Percentiles rank a stretch among this genome's conserved stretches.
Conservation (phyloP, 2,329 filamentous ascomycete genomes). For the Rhinocladiella similis region DNA sequence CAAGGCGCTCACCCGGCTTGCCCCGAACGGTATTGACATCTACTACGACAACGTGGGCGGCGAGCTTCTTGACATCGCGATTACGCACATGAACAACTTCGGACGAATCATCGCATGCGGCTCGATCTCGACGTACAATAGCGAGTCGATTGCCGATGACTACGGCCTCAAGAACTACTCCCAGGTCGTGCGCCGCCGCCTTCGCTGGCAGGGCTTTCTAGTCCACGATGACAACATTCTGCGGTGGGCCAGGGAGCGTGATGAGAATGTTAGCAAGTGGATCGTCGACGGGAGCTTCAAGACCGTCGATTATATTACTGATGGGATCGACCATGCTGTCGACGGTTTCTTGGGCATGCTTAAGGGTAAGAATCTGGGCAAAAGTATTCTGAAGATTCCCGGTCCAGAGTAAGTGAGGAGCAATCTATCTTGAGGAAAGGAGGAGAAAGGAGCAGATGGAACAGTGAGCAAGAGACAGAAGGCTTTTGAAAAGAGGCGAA, state of each 20-base stretch:
- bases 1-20: slow-evolving; percentile 68
- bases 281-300: slow-evolving; percentile 74
- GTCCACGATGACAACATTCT: slow-evolving; percentile 65
- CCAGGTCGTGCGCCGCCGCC: no score
- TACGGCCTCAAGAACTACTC: slow-evolving; percentile 63
- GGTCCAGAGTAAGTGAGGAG: no score
- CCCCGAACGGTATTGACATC: slow-evolving; percentile 76
- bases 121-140: slow-evolving; percentile 70
- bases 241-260: slow-evolving; percentile 68
- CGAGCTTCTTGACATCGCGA: slow-evolving; percentile 55
- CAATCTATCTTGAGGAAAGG: no score
- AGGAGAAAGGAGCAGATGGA: no score
- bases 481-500: no score
- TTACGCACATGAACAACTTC: slow-evolving; percentile 62
- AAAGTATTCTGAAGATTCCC: slow-evolving; percentile 69
- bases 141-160: slow-evolving; percentile 55
- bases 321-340: slow-evolving; percentile 74
- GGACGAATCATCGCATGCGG: slow-evolving; percentile 65
- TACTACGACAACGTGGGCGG: slow-evolving; percentile 81
- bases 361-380: slow-evolving; percentile 78
- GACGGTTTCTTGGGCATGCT: slow-evolving; percentile 75
- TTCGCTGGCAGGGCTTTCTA: slow-evolving; percentile 71
- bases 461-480: no score
- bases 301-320: slow-evolving; percentile 65
- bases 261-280: slow-evolving; percentile 74